phyloP scores from a whole-genome alignment of 1,284 basidiomycete genomes.

The Sutorius eximius region DNA sequence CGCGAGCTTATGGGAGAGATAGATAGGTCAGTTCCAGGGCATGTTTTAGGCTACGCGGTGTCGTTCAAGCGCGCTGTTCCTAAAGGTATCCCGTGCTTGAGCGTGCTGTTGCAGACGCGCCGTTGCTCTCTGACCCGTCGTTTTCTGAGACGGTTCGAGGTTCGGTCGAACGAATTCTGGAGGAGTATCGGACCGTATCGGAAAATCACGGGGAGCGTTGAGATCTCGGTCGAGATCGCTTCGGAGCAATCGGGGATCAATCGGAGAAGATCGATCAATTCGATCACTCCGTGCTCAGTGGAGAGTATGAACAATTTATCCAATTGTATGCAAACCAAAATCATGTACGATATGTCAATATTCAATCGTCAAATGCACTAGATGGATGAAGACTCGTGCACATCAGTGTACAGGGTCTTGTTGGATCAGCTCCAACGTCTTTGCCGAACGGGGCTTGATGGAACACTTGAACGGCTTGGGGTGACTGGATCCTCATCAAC shows the following conservation, averaged over 20 bases:
- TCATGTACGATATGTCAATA: neutral
- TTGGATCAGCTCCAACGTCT: slow-evolving; percentile 51
- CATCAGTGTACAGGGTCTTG: slow-evolving; percentile 37
- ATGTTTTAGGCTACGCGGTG: neutral
- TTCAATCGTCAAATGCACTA: neutral
- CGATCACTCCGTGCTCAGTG: neutral
- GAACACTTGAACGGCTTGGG: slow-evolving; percentile 60
- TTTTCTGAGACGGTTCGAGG: slow-evolving; percentile 48
- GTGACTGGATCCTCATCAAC: slow-evolving; percentile 42
- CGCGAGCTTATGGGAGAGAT: slow-evolving; percentile 69
- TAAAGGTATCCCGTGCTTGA: slow-evolving; percentile 44
- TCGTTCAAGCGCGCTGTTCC: neutral
- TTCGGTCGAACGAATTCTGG: slow-evolving; percentile 44
- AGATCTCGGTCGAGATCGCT: slow-evolving; percentile 4
- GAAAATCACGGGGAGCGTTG: slow-evolving; percentile 17
- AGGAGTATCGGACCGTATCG: slow-evolving; percentile 31
- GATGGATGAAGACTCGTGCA: neutral
- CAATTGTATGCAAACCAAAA: neutral
- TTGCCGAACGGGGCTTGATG: slow-evolving; percentile 58
- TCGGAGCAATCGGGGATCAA: slow-evolving; percentile 1
- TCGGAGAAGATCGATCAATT: neutral
- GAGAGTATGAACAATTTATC: neutral
- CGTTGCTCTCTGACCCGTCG: slow-evolving; percentile 49
- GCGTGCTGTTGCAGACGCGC: slow-evolving; percentile 57
- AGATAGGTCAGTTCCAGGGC: slow-evolving; percentile 49